These are phyloP conservation scores for Hypoxylon fuscum DNA, from an alignment of 495 filamentous ascomycete genomes.

Conservation along the genomic window DNA sequence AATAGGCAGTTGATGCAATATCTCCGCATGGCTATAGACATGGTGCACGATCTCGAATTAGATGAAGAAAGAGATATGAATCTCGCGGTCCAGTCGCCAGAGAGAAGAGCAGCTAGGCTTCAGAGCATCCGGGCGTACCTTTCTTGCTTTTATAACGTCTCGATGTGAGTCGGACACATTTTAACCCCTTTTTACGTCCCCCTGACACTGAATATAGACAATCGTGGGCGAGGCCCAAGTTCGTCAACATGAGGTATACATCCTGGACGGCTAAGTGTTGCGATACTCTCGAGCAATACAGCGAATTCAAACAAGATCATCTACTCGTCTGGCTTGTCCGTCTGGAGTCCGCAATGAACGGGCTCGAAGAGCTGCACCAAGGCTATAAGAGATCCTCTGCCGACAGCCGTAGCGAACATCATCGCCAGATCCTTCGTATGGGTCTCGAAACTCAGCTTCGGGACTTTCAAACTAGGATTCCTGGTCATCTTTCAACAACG, in stretches of 20 bases:
- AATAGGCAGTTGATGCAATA: conserved; percentile 55
- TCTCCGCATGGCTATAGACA: conserved; percentile 57
- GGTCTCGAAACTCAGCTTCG: conserved; percentile 54
- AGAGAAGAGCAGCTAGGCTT: conserved; percentile 34
- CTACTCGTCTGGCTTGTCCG: conserved; percentile 54
- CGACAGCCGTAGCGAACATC: conserved; percentile 44
- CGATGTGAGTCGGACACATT: conserved; percentile 42
- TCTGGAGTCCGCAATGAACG: conserved; percentile 49
- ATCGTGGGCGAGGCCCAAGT: conserved; percentile 46
- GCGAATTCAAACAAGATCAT: conserved; percentile 44
- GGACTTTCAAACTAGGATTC: conserved; percentile 51
- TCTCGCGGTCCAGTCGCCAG: conserved; percentile 10
- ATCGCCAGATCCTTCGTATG: conserved; percentile 50
- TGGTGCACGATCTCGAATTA: conserved; percentile 55
- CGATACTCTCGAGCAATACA: conserved; percentile 45
- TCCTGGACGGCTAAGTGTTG: conserved; percentile 47
- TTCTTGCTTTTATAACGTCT: conserved; percentile 48
- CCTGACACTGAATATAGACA: conserved; percentile 37
- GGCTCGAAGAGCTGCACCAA: conserved; percentile 45
- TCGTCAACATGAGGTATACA: conserved; percentile 40
- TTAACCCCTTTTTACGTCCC: background rate
- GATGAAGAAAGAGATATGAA: conserved; percentile 46
- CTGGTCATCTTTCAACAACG: conserved; percentile 32
- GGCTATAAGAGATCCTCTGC: conserved; percentile 31
- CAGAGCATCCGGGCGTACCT: conserved; percentile 52